Percentiles rank a stretch among this genome's conserved stretches.
phyloP scores from a whole-genome alignment of 2,329 filamentous ascomycete genomes.

The Talaromyces albobiverticillius region DNA sequence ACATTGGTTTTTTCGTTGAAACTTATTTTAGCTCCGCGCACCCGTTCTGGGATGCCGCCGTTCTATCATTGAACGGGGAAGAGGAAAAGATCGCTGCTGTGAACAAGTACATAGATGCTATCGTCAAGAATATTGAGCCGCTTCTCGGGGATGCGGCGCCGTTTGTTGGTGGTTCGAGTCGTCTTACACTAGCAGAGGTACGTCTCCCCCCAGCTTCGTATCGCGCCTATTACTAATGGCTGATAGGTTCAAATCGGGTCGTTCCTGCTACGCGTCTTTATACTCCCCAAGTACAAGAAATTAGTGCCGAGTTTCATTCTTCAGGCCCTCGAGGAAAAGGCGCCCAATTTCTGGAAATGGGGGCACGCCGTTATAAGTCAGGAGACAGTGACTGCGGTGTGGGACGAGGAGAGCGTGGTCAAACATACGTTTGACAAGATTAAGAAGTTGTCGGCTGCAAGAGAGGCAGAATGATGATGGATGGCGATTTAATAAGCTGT shows the following conservation, averaged over 20 bases:
- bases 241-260: neutral
- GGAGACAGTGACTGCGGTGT: neutral
- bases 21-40: neutral
- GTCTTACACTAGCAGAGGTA: constrained; percentile 1
- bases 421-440: neutral
- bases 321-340: neutral
- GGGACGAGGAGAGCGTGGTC: neutral
- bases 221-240: no score
- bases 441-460: no score
- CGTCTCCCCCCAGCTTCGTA: no score
- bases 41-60: neutral
- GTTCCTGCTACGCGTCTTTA: neutral
- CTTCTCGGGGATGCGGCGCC: neutral
- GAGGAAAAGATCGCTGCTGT: neutral
- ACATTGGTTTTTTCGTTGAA: neutral
- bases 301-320: neutral
- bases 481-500: no score
- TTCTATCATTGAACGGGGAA: neutral
- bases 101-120: neutral
- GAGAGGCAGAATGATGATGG: no score
- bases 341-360: constrained; percentile 2
- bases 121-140: neutral
- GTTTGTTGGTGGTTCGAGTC: neutral
- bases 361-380: neutral
- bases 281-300: neutral